Conservation (phyloP, 2,329 filamentous ascomycete genomes). For the Fusarium heterosporum region DNA sequence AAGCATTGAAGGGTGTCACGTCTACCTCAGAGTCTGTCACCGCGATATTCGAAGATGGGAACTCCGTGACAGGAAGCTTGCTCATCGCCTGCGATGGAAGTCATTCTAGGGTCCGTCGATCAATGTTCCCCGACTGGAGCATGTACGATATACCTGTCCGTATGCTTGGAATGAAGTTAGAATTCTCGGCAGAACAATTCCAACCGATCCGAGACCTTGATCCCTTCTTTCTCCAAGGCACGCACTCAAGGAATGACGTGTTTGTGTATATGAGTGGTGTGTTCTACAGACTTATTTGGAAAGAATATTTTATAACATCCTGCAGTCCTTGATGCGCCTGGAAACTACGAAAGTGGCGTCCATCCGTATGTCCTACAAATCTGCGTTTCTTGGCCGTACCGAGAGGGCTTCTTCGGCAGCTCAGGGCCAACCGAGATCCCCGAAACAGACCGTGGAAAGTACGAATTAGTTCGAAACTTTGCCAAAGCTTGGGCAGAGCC, state of each 20-base stretch:
- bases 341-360: conserved; percentile 51
- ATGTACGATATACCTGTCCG: conserved; percentile 60
- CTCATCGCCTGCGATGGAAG: conserved; percentile 65
- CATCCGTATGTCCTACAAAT: conserved; percentile 61
- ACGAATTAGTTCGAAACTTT: conserved; percentile 58
- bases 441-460: conserved; percentile 51
- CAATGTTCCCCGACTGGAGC: conserved; percentile 51
- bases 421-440: conserved; percentile 55
- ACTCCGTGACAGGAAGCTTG: conserved; percentile 55
- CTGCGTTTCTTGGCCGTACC: conserved; percentile 63
- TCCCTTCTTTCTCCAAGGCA: conserved; percentile 66
- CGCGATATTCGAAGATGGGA: conserved; percentile 61
- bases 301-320: accelerated
- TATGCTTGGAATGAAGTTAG: conserved; percentile 60
- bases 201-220: conserved; percentile 60
- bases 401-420: conserved; percentile 50
- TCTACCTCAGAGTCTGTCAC: conserved; percentile 51
- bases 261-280: conserved; percentile 66
- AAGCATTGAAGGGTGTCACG: conserved; percentile 50
- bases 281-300: conserved; percentile 7
- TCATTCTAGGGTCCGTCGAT: conserved; percentile 56
- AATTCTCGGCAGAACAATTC: conserved; percentile 56
- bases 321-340: conserved; percentile 62
- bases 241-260: conserved; percentile 61
- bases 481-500: conserved; percentile 62